Evolutionary conservation across 73 alveolate genomes (phyloP).

Genomic region (Paramecium octaurelia): DNA sequence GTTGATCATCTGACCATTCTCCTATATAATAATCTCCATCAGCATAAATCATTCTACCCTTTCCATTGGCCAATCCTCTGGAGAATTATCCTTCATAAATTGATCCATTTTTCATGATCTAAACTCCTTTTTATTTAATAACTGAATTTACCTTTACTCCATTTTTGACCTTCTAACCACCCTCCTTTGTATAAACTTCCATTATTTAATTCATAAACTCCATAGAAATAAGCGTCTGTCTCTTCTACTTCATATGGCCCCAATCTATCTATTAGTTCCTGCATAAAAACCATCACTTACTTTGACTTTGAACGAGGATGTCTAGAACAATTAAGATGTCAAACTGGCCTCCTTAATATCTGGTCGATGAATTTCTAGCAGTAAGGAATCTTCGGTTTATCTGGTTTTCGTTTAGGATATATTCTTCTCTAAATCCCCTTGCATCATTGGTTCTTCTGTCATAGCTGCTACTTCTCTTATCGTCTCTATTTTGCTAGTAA

Average conservation of each 20-base stretch:
- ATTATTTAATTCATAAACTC: constrained; percentile 54
- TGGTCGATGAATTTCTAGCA: constrained; percentile 29
- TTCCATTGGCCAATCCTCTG: constrained; percentile 80
- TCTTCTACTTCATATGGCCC: constrained; percentile 30
- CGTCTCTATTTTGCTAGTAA: background rate
- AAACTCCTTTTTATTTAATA: constrained; percentile 58
- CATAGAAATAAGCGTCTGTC: constrained; percentile 27
- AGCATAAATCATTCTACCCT: constrained; percentile 79
- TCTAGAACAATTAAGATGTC: background rate
- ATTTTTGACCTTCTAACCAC: constrained; percentile 60
- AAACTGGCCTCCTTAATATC: background rate
- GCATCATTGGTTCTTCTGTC: background rate
- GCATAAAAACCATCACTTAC: background rate
- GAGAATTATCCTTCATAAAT: constrained; percentile 52
- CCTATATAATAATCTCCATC: constrained; percentile 81
- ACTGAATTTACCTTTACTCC: constrained; percentile 67
- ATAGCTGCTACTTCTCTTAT: background rate
- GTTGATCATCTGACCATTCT: constrained; percentile 72
- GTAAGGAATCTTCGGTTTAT: constrained; percentile 11
- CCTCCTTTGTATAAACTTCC: constrained; percentile 63
- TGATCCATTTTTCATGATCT: constrained; percentile 50
- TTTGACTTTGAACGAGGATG: background rate
- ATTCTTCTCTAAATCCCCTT: background rate
- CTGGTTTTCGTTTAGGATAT: background rate
- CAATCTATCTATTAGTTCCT: background rate